Evolutionary conservation across 768 basidiomycete genomes (phyloP).

Genomic region (Megacollybia marginata): DNA sequence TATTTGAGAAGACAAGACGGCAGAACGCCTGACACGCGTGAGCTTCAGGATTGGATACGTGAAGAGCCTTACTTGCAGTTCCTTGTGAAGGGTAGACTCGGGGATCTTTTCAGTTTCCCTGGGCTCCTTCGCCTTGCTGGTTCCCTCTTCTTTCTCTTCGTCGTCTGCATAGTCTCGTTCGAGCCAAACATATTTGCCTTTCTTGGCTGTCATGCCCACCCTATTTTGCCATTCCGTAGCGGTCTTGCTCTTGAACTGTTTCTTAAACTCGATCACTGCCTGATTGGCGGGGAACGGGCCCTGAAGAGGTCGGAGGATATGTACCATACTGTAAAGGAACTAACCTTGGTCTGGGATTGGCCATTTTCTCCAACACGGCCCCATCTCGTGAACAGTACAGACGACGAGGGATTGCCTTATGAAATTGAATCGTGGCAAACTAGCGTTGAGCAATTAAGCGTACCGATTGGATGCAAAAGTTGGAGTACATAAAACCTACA

Average conservation of each 20-base stretch:
- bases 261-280: conserved; percentile 49
- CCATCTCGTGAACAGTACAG: conserved; percentile 46
- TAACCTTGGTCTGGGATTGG: conserved; percentile 39
- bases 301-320: conserved; percentile 16
- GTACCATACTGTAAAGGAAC: background rate
- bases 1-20: conserved; percentile 44
- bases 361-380: conserved; percentile 58
- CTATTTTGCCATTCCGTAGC: conserved; percentile 41
- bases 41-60: background rate
- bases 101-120: conserved; percentile 32
- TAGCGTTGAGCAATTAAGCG: no score
- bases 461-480: conserved; percentile 37
- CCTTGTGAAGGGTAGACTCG: conserved; percentile 33
- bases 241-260: conserved; percentile 52
- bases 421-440: no score
- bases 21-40: conserved; percentile 29
- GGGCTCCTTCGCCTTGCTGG: conserved; percentile 13
- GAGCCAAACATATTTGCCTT: conserved; percentile 57
- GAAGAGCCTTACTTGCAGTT: conserved; percentile 31
- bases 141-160: conserved; percentile 25
- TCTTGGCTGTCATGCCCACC: conserved; percentile 42
- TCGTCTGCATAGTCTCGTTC: conserved; percentile 52
- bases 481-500: conserved; percentile 53
- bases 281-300: conserved; percentile 34
- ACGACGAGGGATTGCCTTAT: conserved; percentile 22